phyloP scores from a whole-genome alignment of 352 stramenopile genomes.

The Pythium chondricola region DNA sequence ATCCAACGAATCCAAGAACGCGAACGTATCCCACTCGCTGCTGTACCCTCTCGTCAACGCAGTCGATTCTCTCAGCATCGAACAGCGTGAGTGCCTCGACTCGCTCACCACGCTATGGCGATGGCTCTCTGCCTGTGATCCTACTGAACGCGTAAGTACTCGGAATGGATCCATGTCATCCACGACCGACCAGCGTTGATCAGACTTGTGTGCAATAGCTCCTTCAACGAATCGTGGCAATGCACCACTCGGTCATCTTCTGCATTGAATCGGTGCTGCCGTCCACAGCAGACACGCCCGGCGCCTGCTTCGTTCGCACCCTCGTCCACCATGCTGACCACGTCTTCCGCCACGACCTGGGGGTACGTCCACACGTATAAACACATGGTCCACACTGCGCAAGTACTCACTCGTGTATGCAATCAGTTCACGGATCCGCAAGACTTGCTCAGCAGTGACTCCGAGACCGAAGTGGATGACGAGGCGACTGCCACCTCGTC shows the following conservation, averaged over 20 bases:
- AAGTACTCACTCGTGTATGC: too few relatives aligned
- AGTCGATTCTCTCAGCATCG: conserved; percentile 57
- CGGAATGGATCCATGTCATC: not conserved
- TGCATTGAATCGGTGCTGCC: conserved; percentile 14
- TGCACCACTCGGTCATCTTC: conserved; percentile 33
- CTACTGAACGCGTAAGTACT: conserved; percentile 33
- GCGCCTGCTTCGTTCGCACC: conserved; percentile 56
- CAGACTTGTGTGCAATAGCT: too few relatives aligned
- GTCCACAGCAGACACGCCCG: conserved; percentile 9
- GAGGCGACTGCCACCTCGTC: conserved; percentile 17
- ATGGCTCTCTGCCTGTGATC: conserved; percentile 30
- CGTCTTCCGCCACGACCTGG: conserved; percentile 59
- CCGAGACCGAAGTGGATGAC: conserved; percentile 46
- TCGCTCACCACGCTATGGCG: conserved; percentile 51
- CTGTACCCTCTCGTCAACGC: conserved; percentile 69
- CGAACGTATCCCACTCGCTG: conserved; percentile 28
- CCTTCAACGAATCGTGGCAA: conserved; percentile 29
- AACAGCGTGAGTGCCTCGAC: conserved; percentile 69
- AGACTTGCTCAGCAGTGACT: conserved; percentile 39
- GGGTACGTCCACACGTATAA: conserved; percentile 21
- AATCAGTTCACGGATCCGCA: conserved; percentile 28
- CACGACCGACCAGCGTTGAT: too few relatives aligned
- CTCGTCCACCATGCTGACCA: conserved; percentile 54
- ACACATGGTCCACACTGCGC: too few relatives aligned
- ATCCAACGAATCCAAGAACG: conserved; percentile 8